Evolutionary conservation across 192 early-diverging fungal species (phyloP), one percentile per base, ranked within the genome.

Genomic region (Coemansia sp.): DNA sequence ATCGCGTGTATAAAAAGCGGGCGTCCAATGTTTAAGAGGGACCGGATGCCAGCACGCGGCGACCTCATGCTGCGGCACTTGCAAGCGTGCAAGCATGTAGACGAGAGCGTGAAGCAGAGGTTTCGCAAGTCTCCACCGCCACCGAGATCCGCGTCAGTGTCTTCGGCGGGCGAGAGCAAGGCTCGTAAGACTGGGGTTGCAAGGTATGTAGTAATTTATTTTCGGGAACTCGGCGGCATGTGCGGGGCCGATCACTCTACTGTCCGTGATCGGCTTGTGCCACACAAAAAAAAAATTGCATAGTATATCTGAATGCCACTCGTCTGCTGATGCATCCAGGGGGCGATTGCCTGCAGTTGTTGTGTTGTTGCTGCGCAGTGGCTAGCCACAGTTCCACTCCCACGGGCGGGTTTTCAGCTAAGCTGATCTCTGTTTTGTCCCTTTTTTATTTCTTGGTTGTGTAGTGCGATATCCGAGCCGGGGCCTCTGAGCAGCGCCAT

Each of bases 51-150:
- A 5, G 80, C 80, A 6, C 80, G 80, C 38, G 80, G 80, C 44
- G 80, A 82, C 63, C 69, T 82, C 65, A 82, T 82, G 80, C 80
- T 77, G 63, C 66, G 80, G 52, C 80, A 82, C 46, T 59, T 82
- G 33, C 72, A 72, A 60, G 66, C 68, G 40, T 82, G 80, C 72
- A 77, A 70, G 53, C 62, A 75, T 44, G 75, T 82, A 30, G 50
- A 61, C 17, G 75, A 82, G 19, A 73, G 77, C 42, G 72, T 82
- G 46, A 71, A 71, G 39, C 72, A 59, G 35, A 73, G 73, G 60
- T 82, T 82, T 63, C 61, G 72, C 53, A 49, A 49, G 47, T 21
- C n/a, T 49, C n/a, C 47, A n/a, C 35, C 62, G 35, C 70, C 74
- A 17, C 62, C 73, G 44, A 72, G 80, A 23, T 82, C 80, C 14